phyloP scores from a whole-genome alignment of 768 basidiomycete genomes.

The Termitomyces sp. region DNA sequence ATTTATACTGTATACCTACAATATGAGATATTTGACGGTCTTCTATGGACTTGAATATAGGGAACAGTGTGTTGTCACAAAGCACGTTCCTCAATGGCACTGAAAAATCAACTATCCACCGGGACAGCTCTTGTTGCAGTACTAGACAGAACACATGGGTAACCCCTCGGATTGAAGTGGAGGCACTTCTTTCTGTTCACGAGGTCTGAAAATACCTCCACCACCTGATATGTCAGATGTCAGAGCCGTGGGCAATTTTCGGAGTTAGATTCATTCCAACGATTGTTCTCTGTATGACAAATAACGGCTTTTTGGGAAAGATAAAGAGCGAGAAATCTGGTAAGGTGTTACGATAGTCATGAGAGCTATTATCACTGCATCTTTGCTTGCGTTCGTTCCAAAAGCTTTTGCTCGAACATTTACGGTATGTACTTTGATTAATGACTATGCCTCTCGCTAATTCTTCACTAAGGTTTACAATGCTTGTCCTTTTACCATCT shows the following conservation, averaged over 20 bases:
- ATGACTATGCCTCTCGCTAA: neutral
- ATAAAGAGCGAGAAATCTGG: neutral
- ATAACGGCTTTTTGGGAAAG: neutral
- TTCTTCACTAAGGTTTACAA: conserved; percentile 38
- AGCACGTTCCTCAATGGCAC: too few species aligned
- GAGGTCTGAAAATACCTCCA: neutral
- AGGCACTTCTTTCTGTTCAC: neutral
- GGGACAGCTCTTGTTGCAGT: too few species aligned
- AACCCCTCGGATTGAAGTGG: neutral
- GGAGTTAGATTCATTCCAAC: neutral
- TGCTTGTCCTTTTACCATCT: conserved; percentile 62
- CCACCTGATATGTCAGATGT: conserved; percentile 1
- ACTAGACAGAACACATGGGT: neutral
- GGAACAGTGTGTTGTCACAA: neutral
- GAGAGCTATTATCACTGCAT: conserved; percentile 18
- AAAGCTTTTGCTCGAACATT: conserved; percentile 44
- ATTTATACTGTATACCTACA: conserved; percentile 40
- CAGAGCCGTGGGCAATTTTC: neutral
- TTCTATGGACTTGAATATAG: neutral
- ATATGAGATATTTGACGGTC: conserved; percentile 29
- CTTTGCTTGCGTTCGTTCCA: conserved; percentile 16
- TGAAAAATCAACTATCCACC: neutral
- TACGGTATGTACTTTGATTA: conserved; percentile 26
- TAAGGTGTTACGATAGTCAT: conserved; percentile 9
- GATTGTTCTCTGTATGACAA: neutral